Evolutionary conservation across 331 rosid genomes (phyloP), one percentile per base, ranked within the genome.

Genomic region (Quercus phellos): DNA sequence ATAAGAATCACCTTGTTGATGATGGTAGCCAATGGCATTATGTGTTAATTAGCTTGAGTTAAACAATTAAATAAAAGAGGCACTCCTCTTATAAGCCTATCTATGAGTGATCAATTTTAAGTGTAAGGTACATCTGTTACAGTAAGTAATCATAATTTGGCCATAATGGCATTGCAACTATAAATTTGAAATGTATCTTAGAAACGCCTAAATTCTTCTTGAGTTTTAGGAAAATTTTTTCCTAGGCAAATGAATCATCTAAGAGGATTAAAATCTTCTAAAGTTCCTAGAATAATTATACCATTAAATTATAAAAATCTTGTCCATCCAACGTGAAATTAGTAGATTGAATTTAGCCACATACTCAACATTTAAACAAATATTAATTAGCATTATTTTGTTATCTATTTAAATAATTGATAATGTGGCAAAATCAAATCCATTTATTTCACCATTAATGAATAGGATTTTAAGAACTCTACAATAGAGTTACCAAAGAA

Each of bases 21-120:
- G 82, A 75, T 77, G 55, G 77, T 76, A 64, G 79, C 75, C 46
- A 51, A 75, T 66, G 59, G 50, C 70, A 79, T 50, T 70, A 55
- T 78, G 67, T 51, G 27, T 53, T 53, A 72, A 55, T 51, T 29
- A 56, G 79, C 70, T 59, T 74, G 83, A 79, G 74, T 69, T 24
- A 51, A 72, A 70, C 53, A 64, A 75, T 66, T 56, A 73, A 87
- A 82, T 84, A 78, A 85, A 54, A 71, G 83, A 72, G 81, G 85
- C 70, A 14, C 82, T 68, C 78, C 70, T 80, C 67, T 80, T 73
- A 59, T 35, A 32, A 69, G 84, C 75, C 83, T 73, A 55, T 81
- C 80, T 82, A 75, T 67, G 43, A 50, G 78, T 77, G 26, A 46
- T 54, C 43, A 38, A 58, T 77, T 68, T 83, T 76, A 72, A 80